phyloP scores from a whole-genome alignment of 129 eudicot genomes.

The Ambrosia artemisiifolia region DNA sequence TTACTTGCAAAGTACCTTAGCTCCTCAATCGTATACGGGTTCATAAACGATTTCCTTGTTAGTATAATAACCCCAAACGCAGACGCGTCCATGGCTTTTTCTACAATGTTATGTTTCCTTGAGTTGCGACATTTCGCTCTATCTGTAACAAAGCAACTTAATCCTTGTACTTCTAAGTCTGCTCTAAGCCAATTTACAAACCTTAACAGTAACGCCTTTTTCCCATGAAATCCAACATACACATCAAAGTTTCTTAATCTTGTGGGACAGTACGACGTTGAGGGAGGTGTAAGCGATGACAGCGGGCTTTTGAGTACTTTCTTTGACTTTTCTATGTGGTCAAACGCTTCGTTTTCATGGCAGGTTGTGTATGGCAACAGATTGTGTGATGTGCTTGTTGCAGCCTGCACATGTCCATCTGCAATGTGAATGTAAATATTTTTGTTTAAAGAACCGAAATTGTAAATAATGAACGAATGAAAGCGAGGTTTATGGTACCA shows the following conservation, averaged over 20 bases:
- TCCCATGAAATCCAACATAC: slow-evolving; percentile 87
- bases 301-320: slow-evolving; percentile 49
- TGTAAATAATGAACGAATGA: neutral
- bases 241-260: slow-evolving; percentile 87
- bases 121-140: slow-evolving; percentile 71
- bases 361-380: slow-evolving; percentile 33
- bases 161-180: slow-evolving; percentile 86
- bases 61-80: slow-evolving; percentile 80
- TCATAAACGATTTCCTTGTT: slow-evolving; percentile 81
- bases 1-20: slow-evolving; percentile 72
- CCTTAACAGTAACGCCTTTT: slow-evolving; percentile 65
- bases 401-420: slow-evolving; percentile 32
- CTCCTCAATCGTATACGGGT: slow-evolving; percentile 88
- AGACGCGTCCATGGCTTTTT: slow-evolving; percentile 83
- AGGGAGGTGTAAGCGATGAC: slow-evolving; percentile 45
- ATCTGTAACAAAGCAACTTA: slow-evolving; percentile 88
- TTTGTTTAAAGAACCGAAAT: slow-evolving; percentile 1
- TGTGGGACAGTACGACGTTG: slow-evolving; percentile 58
- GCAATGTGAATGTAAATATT: slow-evolving; percentile 13
- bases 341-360: slow-evolving; percentile 42
- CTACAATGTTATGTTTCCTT: slow-evolving; percentile 63
- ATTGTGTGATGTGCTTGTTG: slow-evolving; percentile 39
- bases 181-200: slow-evolving; percentile 92
- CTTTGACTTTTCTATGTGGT: slow-evolving; percentile 45
- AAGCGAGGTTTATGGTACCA: slow-evolving; percentile 13